Base-by-base conservation (phyloP, 225 moss, liverwort and hornwort species). In the Marchantia polymorpha region DNA sequence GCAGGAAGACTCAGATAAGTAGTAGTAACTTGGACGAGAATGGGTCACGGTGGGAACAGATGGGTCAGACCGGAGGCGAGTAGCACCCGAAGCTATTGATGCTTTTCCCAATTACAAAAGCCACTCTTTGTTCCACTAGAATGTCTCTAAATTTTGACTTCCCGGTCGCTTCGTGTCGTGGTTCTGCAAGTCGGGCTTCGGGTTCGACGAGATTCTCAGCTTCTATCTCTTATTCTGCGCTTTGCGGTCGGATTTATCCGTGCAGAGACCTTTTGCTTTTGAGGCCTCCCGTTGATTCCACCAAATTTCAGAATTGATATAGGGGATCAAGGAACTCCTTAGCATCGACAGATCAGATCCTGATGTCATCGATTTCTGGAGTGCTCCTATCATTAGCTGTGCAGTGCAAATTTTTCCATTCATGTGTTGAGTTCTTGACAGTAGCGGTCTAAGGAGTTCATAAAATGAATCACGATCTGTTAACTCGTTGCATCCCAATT, bases 31-130 rank as follows among this genome's bases (percentile, higher is more conserved):
- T 65, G 27, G 26, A 73, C 11, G 23, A 59, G 60, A 30, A 76
- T 76, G 75, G 30, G 55, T 56, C 58, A 59, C 47, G 75, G 75
- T 29, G 75, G 75, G 12, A 76, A 76, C 60, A 76, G 75, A 76
- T 76, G 75, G 75, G 23, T 76, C 15, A 76, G 75, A 76, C 75
- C 75, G 2, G 75, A 76, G 58, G 75, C n/a, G 58, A 58, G 73
- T 55, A 74, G 25, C 54, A 2, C 26, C 23, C 15, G 26, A 25
- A n/a, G n/a, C n/a, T n/a, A n/a, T n/a, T n/a, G n/a, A n/a, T n/a
- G n/a, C n/a, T n/a, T n/a, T n/a, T n/a, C n/a, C n/a, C n/a, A n/a
- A n/a, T n/a, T n/a, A n/a, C n/a, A n/a, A n/a, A n/a, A n/a, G n/a
- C n/a, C n/a, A n/a, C n/a, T n/a, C n/a, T 29, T 25, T 26, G 9